Percentiles rank a stretch among this genome's conserved stretches.
Evolutionary conservation across 169 alveolate species (phyloP).

Genomic region (Babesia sp.): DNA sequence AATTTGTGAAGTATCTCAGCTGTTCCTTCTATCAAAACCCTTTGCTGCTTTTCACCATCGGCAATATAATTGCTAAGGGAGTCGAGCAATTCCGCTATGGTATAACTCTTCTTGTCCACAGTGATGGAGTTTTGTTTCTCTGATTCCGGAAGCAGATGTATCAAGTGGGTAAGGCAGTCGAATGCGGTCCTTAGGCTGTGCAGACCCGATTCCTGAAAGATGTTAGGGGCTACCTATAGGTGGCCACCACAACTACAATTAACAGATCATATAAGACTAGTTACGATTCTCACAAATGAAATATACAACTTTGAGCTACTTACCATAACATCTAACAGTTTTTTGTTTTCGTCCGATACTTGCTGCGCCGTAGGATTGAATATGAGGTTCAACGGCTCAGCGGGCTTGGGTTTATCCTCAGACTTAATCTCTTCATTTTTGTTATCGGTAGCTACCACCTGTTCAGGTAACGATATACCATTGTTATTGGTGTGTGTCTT

Average conservation of each 20-base stretch:
- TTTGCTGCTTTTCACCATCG: slow-evolving; percentile 49
- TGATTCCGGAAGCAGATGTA: slow-evolving; percentile 17
- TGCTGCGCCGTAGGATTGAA: slow-evolving; percentile 41
- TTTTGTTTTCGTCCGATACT: slow-evolving; percentile 28
- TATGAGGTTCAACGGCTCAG: slow-evolving; percentile 30
- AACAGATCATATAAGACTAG: not conserved
- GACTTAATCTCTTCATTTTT: not conserved
- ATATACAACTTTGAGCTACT: not conserved
- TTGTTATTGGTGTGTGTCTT: not conserved
- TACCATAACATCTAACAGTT: slow-evolving; percentile 18
- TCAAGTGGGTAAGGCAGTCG: slow-evolving; percentile 13
- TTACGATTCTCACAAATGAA: not conserved
- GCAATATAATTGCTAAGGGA: slow-evolving; percentile 26
- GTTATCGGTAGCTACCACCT: not conserved
- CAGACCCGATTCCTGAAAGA: slow-evolving; percentile 52
- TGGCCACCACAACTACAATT: not conserved
- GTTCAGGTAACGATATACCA: not conserved
- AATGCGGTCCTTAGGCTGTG: slow-evolving; percentile 37
- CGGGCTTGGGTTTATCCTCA: not conserved
- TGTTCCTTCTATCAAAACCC: slow-evolving; percentile 32
- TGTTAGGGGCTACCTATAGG: not conserved
- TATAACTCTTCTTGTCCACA: slow-evolving; percentile 47
- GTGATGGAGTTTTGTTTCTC: slow-evolving; percentile 22
- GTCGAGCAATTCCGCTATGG: slow-evolving; percentile 30
- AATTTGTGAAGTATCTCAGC: slow-evolving; percentile 40